Evolutionary conservation across 495 filamentous ascomycete species (phyloP).

Genomic region (Aspergillus haitiensis): DNA sequence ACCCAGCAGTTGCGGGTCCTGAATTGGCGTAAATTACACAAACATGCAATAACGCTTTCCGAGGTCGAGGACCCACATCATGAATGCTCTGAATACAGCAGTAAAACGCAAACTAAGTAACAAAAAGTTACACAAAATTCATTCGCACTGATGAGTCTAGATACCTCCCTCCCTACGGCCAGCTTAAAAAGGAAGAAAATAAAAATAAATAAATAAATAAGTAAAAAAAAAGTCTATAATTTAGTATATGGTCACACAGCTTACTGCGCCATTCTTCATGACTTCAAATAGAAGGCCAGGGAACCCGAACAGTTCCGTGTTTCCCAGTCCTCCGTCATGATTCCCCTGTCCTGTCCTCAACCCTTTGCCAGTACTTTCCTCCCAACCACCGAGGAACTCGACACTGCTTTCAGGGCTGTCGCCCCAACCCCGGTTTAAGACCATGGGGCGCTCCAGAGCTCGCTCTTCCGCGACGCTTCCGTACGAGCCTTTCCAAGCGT

Average conservation of each 20-base stretch:
- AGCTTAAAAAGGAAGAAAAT: too few relatives aligned
- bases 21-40: background rate
- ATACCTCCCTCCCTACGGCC: background rate
- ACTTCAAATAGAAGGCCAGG: slow-evolving; percentile 95
- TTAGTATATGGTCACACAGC: slow-evolving; percentile 85
- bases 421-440: slow-evolving; percentile 85
- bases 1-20: background rate
- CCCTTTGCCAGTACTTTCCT: slow-evolving; percentile 63
- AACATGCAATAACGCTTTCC: background rate
- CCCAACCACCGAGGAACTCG: slow-evolving; percentile 87
- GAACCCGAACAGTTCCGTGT: slow-evolving; percentile 89
- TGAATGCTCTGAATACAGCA: background rate
- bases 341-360: slow-evolving; percentile 41
- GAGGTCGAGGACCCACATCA: background rate
- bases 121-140: background rate
- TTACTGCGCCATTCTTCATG: slow-evolving; percentile 86
- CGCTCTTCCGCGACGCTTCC: slow-evolving; percentile 59
- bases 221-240: background rate
- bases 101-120: background rate
- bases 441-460: slow-evolving; percentile 73
- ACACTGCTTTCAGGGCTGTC: slow-evolving; percentile 89
- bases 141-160: background rate
- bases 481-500: slow-evolving; percentile 71
- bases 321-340: slow-evolving; percentile 62
- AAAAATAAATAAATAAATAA: background rate